Evolutionary conservation across 116 monocot species (phyloP).

Genomic region (Cymodocea nodosa): DNA sequence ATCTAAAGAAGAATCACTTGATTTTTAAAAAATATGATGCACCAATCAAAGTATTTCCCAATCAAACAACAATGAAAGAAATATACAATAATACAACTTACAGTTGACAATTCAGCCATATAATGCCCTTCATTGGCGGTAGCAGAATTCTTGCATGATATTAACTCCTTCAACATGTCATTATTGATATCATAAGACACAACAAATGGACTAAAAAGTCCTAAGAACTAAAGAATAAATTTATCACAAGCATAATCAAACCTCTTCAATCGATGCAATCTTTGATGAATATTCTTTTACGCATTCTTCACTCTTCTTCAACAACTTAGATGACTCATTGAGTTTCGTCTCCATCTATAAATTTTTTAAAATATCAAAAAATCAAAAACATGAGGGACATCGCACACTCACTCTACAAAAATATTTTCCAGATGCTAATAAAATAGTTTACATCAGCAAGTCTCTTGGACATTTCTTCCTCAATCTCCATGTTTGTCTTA

Average conservation of each 20-base stretch:
- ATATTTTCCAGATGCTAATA: neutral
- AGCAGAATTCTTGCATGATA: slow-evolving; percentile 6
- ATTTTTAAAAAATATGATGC: too few relatives aligned
- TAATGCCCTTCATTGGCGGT: slow-evolving; percentile 4
- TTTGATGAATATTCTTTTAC: slow-evolving; percentile 10
- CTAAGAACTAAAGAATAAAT: neutral
- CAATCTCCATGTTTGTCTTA: slow-evolving; percentile 56
- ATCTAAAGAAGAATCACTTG: too few relatives aligned
- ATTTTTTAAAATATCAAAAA: too few relatives aligned
- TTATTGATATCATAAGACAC: neutral
- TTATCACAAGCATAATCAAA: neutral
- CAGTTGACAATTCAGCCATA: slow-evolving; percentile 15
- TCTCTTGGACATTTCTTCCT: slow-evolving; percentile 52
- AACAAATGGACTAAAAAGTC: neutral
- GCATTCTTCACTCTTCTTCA: slow-evolving; percentile 17
- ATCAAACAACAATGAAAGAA: too few relatives aligned
- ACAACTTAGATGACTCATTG: slow-evolving; percentile 11
- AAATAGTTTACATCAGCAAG: slow-evolving; percentile 48
- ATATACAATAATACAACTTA: neutral
- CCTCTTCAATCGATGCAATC: slow-evolving; percentile 11
- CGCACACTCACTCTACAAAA: neutral
- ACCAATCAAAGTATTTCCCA: too few relatives aligned
- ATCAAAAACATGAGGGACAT: neutral
- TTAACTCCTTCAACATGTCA: slow-evolving; percentile 5
- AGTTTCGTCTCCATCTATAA: slow-evolving; percentile 10